phyloP scores from a whole-genome alignment of 2,329 filamentous ascomycete species.

The Neopestalotiopsis rosae region DNA sequence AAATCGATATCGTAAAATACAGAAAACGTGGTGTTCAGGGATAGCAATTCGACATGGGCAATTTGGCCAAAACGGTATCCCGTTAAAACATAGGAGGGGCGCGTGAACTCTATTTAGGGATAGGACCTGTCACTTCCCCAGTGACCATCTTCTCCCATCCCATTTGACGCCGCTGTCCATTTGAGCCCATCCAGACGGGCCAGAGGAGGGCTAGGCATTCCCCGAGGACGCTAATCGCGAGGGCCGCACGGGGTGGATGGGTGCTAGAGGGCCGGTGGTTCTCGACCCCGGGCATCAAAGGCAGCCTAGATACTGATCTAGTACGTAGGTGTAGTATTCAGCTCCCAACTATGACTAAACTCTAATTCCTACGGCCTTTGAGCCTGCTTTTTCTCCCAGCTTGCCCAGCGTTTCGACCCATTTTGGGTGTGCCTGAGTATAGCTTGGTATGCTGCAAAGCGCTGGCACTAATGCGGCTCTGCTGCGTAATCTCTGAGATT shows the following conservation, averaged over 20 bases:
- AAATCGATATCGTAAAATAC: neutral
- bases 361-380: neutral
- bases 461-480: neutral
- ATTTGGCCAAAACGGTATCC: neutral
- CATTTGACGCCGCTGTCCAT: neutral
- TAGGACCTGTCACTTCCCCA: neutral
- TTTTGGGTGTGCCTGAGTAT: neutral
- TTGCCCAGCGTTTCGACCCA: neutral
- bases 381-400: neutral
- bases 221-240: conserved; percentile 1
- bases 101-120: conserved; percentile 1
- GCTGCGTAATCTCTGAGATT: neutral
- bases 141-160: neutral
- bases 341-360: neutral
- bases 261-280: neutral
- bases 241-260: neutral
- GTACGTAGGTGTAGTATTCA: neutral
- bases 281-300: neutral
- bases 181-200: neutral
- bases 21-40: neutral
- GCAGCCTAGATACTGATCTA: no score
- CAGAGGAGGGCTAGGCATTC: conserved; percentile 2
- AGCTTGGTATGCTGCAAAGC: neutral
- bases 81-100: neutral
- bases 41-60: neutral